Percentiles rank a stretch among this genome's conserved stretches.
These are phyloP conservation scores for Myxozyma monticola DNA, from an alignment of 805 yeast species.

Conservation along the genomic window DNA sequence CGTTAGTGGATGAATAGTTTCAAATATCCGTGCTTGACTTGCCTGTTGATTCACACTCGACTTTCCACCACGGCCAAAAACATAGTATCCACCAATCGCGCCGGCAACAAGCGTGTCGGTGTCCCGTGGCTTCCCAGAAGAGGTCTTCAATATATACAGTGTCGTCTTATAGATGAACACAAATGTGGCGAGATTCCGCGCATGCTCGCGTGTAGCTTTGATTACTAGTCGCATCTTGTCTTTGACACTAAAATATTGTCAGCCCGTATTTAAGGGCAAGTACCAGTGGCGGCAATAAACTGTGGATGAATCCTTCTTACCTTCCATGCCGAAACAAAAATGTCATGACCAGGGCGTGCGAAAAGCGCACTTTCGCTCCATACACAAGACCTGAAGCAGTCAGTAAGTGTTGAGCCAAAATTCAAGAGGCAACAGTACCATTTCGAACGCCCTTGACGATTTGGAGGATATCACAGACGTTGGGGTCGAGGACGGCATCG, in stretches of 20 bases:
- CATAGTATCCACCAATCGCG: constrained; percentile 43
- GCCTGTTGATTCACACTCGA: constrained; percentile 39
- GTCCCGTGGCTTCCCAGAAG: constrained; percentile 24
- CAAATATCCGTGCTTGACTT: too few species aligned
- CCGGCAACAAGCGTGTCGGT: constrained; percentile 42
- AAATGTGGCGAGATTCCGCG: constrained; percentile 55
- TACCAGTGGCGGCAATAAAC: not conserved
- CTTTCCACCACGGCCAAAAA: constrained; percentile 42
- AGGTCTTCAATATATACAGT: constrained; percentile 33
- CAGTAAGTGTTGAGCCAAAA: not conserved
- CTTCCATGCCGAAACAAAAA: constrained; percentile 57
- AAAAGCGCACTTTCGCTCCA: constrained; percentile 62
- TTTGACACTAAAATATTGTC: constrained; percentile 33
- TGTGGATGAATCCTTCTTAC: constrained; percentile 22
- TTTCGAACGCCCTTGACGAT: constrained; percentile 46
- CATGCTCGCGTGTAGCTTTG: constrained; percentile 56
- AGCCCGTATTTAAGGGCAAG: not conserved
- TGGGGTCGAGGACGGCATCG: constrained; percentile 35
- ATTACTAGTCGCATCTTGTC: constrained; percentile 51
- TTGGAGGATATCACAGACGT: constrained; percentile 41
- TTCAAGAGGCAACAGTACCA: constrained; percentile 32
- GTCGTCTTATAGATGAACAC: constrained; percentile 54
- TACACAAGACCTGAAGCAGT: constrained; percentile 49
- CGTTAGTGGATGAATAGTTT: too few species aligned
- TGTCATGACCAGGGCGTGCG: constrained; percentile 64